These are phyloP conservation scores for Fusarium sp. DNA, from an alignment of 2,329 filamentous ascomycete genomes.

Conservation along the genomic window DNA sequence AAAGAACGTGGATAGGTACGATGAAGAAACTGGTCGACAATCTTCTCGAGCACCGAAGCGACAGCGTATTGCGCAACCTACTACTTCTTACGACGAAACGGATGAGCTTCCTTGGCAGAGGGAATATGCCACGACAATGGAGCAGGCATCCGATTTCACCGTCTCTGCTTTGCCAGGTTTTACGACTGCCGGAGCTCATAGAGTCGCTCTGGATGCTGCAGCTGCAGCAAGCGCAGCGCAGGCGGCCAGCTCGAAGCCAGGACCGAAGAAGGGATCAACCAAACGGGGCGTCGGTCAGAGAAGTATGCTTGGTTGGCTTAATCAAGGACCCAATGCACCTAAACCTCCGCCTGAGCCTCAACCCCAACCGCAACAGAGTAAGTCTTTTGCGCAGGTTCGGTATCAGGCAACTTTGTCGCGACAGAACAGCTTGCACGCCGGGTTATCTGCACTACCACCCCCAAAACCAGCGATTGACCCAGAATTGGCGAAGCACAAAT, in stretches of 20 bases:
- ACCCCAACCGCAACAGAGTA: conserved; percentile 22
- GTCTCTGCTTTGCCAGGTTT: conserved; percentile 69
- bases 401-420: conserved; percentile 44
- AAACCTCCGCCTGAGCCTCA: conserved; percentile 23
- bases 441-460: neutral
- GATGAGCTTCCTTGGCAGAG: conserved; percentile 54
- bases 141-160: conserved; percentile 67
- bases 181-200: conserved; percentile 69
- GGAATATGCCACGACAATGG: conserved; percentile 71
- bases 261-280: conserved; percentile 44
- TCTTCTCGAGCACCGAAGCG: conserved; percentile 45
- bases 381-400: conserved; percentile 39
- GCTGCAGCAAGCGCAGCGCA: conserved; percentile 32
- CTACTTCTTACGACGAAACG: conserved; percentile 19
- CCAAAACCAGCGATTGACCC: conserved; percentile 45
- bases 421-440: conserved; percentile 23
- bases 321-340: conserved; percentile 34
- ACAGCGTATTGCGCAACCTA: conserved; percentile 42
- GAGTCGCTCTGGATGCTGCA: conserved; percentile 51
- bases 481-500: conserved; percentile 53
- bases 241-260: conserved; percentile 27
- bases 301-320: conserved; percentile 57
- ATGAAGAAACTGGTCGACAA: conserved; percentile 31
- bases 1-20: conserved; percentile 43
- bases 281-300: conserved; percentile 54